These are phyloP conservation scores for Aspergillus carbonarius DNA, from an alignment of 2,329 filamentous ascomycete species.

Conservation along the genomic window DNA sequence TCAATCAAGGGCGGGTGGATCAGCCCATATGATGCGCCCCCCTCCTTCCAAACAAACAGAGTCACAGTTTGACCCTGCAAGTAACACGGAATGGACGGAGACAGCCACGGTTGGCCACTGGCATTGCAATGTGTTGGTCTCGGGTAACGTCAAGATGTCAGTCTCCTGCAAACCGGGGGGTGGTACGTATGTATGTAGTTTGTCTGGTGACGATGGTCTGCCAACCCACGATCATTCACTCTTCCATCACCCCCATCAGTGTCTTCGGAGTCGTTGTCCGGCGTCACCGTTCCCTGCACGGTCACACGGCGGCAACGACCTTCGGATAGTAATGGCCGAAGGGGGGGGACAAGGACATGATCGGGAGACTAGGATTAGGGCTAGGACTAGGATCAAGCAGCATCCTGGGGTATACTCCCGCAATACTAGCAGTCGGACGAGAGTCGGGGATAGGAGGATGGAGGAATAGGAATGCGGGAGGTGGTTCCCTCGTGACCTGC, in stretches of 20 bases:
- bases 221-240: not conserved
- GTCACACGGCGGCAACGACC: too few relatives aligned
- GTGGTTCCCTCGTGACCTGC: not conserved
- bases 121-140: not conserved
- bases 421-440: too few relatives aligned
- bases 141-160: not conserved
- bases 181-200: not conserved
- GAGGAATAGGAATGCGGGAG: not conserved
- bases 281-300: not conserved
- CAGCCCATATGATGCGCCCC: not conserved
- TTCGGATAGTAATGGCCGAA: too few relatives aligned
- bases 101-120: not conserved
- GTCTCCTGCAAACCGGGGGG: not conserved
- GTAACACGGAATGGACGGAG: not conserved
- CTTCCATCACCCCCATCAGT: not conserved
- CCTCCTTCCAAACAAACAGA: not conserved
- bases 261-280: not conserved
- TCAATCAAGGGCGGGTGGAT: conserved; percentile 2
- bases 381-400: too few relatives aligned
- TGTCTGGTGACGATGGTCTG: not conserved
- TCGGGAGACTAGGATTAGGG: too few relatives aligned
- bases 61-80: not conserved
- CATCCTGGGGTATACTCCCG: too few relatives aligned
- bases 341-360: too few relatives aligned
- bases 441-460: not conserved